These are phyloP conservation scores for Gonapodya prolifera DNA, from an alignment of 192 early-diverging fungal genomes.

Conservation along the genomic window DNA sequence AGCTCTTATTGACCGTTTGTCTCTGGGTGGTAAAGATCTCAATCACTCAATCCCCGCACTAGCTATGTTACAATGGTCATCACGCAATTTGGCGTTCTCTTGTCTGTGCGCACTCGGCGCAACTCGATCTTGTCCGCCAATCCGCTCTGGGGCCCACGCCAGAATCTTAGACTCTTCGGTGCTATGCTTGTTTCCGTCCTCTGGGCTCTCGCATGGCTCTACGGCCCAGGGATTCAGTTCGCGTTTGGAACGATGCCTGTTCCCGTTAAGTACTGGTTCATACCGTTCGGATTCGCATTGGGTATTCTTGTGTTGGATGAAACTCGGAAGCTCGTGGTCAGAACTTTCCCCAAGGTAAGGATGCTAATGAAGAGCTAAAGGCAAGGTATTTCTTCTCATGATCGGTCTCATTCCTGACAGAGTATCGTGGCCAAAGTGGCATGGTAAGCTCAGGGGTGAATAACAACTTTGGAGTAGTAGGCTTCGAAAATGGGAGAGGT, in stretches of 20 bases:
- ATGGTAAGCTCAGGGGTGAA: not conserved
- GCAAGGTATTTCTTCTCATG: not conserved
- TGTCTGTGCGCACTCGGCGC: constrained; percentile 38
- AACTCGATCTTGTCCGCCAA: constrained; percentile 43
- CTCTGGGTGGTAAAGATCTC: not conserved
- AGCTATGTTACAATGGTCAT: constrained; percentile 38
- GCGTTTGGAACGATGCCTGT: constrained; percentile 41
- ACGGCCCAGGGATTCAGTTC: constrained; percentile 37
- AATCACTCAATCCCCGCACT: not conserved
- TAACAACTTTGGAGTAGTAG: not conserved
- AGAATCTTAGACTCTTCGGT: constrained; percentile 42
- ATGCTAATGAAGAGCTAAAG: not conserved
- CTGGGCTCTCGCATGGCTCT: constrained; percentile 31
- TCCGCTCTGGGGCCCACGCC: constrained; percentile 28
- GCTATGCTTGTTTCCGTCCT: constrained; percentile 32
- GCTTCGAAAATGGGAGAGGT: not conserved
- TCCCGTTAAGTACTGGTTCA: constrained; percentile 50
- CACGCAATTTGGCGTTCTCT: constrained; percentile 44
- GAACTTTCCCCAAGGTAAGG: constrained; percentile 24
- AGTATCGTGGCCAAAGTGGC: not conserved
- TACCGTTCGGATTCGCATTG: constrained; percentile 40
- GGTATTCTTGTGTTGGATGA: constrained; percentile 51
- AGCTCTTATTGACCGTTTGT: not conserved
- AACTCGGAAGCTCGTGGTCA: constrained; percentile 41
- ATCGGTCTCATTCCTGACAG: not conserved